Conservation (phyloP, 2,329 filamentous ascomycete genomes). For the Camptophora hylomeconis region DNA sequence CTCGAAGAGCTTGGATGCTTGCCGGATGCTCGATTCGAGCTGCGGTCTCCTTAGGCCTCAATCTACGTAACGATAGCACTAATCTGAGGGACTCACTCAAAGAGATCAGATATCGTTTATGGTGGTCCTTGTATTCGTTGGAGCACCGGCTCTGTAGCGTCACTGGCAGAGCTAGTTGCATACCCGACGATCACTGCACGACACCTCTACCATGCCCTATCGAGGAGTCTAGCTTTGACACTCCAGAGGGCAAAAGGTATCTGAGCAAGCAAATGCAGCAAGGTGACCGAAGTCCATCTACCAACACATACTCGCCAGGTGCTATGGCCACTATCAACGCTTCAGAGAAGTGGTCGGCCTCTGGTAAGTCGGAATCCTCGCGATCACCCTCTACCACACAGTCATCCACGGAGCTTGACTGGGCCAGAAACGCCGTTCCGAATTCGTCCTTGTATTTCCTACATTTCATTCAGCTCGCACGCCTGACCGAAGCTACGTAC, state of each 20-base stretch:
- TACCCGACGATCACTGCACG: conserved; percentile 30
- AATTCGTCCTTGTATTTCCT: conserved; percentile 28
- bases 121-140: conserved; percentile 33
- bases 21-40: conserved; percentile 30
- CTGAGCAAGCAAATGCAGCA: conserved; percentile 24
- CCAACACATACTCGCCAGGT: conserved; percentile 14
- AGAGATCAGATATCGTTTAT: conserved; percentile 32
- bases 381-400: conserved; percentile 14
- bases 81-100: conserved; percentile 27
- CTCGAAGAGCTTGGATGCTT: conserved; percentile 28
- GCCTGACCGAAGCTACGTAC: conserved; percentile 24
- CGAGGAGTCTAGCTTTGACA: conserved; percentile 26
- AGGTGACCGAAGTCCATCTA: conserved; percentile 16
- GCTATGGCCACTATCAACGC: conserved; percentile 9
- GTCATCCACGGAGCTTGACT: conserved; percentile 13
- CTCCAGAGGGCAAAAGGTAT: conserved; percentile 21
- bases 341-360: conserved; percentile 4
- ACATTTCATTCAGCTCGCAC: conserved; percentile 24
- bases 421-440: conserved; percentile 21
- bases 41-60: conserved; percentile 30
- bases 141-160: conserved; percentile 33
- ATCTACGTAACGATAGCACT: conserved; percentile 29
- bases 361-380: conserved; percentile 5
- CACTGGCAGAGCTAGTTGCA: conserved; percentile 32
- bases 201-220: conserved; percentile 29